Base-by-base conservation (phyloP, 1,284 basidiomycete species). In the Filobasidium uniguttulatum region DNA sequence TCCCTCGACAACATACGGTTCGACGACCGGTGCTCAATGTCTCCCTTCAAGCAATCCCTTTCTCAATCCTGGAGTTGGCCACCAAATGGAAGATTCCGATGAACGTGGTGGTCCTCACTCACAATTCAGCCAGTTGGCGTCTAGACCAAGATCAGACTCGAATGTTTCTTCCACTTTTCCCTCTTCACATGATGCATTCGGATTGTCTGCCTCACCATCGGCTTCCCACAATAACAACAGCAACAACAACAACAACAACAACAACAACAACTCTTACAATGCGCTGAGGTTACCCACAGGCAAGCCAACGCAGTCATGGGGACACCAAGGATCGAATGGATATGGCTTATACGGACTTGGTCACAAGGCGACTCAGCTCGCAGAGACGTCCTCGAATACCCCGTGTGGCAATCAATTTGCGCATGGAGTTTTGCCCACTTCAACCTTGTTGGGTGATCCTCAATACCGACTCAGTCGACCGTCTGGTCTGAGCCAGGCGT, bases 391-490 rank as follows among this genome's bases (percentile, higher is more conserved):
- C 14, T 23, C 26, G 8, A 43, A 43, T 29, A 43, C 22, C 14
- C 8, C 26, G 12, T 43, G 25, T n/a, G 40, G 40, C 5, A 43
- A 43, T 43, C 40, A 43, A 29, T 43, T 43, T 26, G 40, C 40
- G 10, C 40, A 43, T 26, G 40, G 40, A 15, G 40, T 43, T n/a
- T 20, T 43, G 4, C 40, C 40, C 4, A 43, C 40, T 10, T 43
- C 40, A 8, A 43, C 40, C 23, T 26, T 43, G 12, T 26, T 43
- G 4, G 40, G 40, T 8, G 40, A 43, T 20, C 40, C 40, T 26
- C 26, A 43, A 12, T 43, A 28, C 17, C 40, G 40, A 4, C 26
- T 43, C 25, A 43, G 15, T 19, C 10, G 40, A 26, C 40, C 40
- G 10, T 43, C 40, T 43, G 40, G 40, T 17, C 26, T 43, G 15